A percentile compares a stretch with the other conserved stretches of the same genome.
phyloP scores from a whole-genome alignment of 495 filamentous ascomycete genomes.

The Penicillium mononematosum region DNA sequence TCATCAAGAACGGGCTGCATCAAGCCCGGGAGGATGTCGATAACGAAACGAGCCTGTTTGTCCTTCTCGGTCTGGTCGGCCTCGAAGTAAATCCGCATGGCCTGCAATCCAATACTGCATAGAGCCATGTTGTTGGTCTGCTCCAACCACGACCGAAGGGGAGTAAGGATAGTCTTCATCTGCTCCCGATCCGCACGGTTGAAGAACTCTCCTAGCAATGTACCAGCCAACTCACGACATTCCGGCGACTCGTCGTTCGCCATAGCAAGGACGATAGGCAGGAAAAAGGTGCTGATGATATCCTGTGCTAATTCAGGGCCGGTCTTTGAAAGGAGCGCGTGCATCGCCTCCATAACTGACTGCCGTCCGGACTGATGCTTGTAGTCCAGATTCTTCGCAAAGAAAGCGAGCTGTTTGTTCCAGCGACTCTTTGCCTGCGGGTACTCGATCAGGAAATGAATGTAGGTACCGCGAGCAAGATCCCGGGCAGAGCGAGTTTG shows the following conservation, averaged over 20 bases:
- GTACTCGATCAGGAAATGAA: conserved; percentile 93
- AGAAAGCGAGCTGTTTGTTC: conserved; percentile 83
- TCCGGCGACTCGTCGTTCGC: conserved; percentile 84
- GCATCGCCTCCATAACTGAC: conserved; percentile 85
- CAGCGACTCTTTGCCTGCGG: conserved; percentile 86
- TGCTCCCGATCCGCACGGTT: conserved; percentile 73
- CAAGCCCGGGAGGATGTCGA: conserved; percentile 48
- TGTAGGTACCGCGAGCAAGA: conserved; percentile 80
- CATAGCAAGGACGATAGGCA: conserved; percentile 80
- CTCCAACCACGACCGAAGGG: conserved; percentile 74
- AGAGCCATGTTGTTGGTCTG: conserved; percentile 69
- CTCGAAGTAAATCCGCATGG: conserved; percentile 81
- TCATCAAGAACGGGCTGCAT: conserved; percentile 47
- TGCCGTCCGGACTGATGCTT: conserved; percentile 81
- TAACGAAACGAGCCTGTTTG: conserved; percentile 56
- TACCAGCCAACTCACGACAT: conserved; percentile 80
- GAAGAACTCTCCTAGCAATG: conserved; percentile 76
- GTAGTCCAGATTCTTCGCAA: conserved; percentile 88
- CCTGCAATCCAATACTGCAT: conserved; percentile 69
- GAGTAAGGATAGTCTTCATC: conserved; percentile 61
- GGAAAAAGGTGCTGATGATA: conserved; percentile 75
- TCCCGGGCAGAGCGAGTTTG: conserved; percentile 82
- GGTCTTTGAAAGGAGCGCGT: conserved; percentile 79
- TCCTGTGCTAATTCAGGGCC: conserved; percentile 78
- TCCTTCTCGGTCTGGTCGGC: conserved; percentile 58